These are phyloP conservation scores for Boletellus sp. DNA, from an alignment of 768 basidiomycete species.

Conservation along the genomic window DNA sequence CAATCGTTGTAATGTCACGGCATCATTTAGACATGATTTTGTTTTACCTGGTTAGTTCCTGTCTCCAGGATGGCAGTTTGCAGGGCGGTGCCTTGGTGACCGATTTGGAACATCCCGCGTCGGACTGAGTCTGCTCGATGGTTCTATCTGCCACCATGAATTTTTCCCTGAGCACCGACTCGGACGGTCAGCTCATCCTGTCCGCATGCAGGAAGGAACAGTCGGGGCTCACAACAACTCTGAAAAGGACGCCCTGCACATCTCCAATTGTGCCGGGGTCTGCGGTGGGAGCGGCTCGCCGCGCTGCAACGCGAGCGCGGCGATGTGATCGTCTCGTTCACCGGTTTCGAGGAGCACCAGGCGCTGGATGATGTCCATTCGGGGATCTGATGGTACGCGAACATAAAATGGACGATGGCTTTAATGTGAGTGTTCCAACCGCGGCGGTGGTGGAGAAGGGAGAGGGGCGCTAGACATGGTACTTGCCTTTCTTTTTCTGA, in stretches of 20 bases:
- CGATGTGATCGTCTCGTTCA: conserved; percentile 14
- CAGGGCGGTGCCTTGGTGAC: neutral
- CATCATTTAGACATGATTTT: no score
- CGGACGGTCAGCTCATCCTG: neutral
- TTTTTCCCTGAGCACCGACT: conserved; percentile 5
- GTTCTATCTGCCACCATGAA: conserved; percentile 6
- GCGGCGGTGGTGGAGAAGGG: no score
- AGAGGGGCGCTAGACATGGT: neutral
- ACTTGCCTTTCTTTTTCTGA: conserved; percentile 4
- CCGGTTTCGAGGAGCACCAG: conserved; percentile 13
- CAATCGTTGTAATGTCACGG: no score
- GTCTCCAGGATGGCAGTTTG: neutral
- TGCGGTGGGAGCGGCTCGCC: conserved; percentile 23
- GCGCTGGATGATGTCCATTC: neutral
- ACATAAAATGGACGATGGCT: no score
- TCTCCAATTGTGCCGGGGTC: conserved; percentile 19
- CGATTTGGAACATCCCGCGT: neutral
- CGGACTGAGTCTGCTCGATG: neutral
- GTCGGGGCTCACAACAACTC: conserved; percentile 13
- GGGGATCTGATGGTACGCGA: conserved; percentile 3
- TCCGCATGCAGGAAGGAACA: neutral
- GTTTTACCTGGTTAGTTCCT: neutral
- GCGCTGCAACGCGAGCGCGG: conserved; percentile 33
- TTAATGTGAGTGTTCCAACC: no score
- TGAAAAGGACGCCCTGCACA: conserved; percentile 10